Evolutionary conservation across 23 red algal genomes (phyloP), one percentile per base, ranked within the genome.

Genomic region (Gracilaria gracilis): DNA sequence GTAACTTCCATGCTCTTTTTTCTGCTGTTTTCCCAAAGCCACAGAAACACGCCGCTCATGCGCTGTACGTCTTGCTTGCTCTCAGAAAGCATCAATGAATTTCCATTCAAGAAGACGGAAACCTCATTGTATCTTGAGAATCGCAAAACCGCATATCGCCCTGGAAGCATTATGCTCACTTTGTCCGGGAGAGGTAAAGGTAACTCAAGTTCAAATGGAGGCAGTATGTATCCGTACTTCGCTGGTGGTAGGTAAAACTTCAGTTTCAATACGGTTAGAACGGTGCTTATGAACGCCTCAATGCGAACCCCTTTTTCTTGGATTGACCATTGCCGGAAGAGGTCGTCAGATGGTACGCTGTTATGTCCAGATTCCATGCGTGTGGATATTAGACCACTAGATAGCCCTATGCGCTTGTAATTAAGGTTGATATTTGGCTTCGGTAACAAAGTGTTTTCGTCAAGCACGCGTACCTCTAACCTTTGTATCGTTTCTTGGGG

Each of bases 61-160:
- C 72, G 38, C 38, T 51, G 21, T 9, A 50, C 14, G 32, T 34
- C 34, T 48, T 20, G 20, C 39, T 49, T 77, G 11, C 36, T 77
- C 23, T 77, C 72, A 46, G 72, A 51, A 2, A 33, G 12, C 23
- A 77, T 46, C 38, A 77, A 51, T 24, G 72, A 77, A 0, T 77
- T 77, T 7, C 50, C 40, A 16, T 77, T 40, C 72, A 77, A 42
- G 9, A 77, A 77, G 34, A 46, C 29, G 72, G 40, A 77, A 25
- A 77, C 46, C 50, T 77, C 72, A 25, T 77, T 77, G 72, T 51
- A 77, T 51, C 46, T 77, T 17, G 72, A 49, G 72, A 77, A 77
- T 31, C 36, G 72, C 23, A 77, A 16, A 51, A 77, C 39, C n/a
- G 39, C 72, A 11, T 50, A 29, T 49, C 72, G 46, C 17, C 72